Conservation (phyloP, 2,329 filamentous ascomycete genomes). For the Capronia epimyces region DNA sequence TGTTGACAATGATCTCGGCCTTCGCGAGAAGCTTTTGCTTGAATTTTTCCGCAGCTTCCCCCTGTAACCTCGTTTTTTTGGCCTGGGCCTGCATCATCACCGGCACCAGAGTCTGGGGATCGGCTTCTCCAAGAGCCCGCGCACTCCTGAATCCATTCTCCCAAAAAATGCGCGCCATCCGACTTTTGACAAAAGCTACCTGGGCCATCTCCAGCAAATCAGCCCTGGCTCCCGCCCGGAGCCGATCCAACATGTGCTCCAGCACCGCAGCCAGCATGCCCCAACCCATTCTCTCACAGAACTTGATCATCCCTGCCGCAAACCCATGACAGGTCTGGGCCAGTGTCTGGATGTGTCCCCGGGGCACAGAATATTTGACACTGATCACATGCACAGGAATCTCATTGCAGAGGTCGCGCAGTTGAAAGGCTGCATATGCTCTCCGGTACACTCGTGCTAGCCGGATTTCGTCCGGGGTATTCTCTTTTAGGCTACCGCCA, state of each 20-base stretch:
- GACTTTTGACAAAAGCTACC: slow-evolving; percentile 70
- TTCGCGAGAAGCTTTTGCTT: slow-evolving; percentile 61
- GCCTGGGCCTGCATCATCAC: slow-evolving; percentile 59
- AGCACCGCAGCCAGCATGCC: slow-evolving; percentile 64
- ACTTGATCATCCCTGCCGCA: slow-evolving; percentile 72
- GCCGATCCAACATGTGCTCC: slow-evolving; percentile 68
- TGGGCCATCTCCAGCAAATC: slow-evolving; percentile 66
- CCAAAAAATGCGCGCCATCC: slow-evolving; percentile 68
- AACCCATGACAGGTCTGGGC: slow-evolving; percentile 73
- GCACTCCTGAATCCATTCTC: slow-evolving; percentile 69
- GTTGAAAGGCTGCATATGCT: slow-evolving; percentile 69
- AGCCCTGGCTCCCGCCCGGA: slow-evolving; percentile 65
- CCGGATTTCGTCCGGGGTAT: slow-evolving; percentile 56
- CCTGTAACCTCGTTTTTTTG: slow-evolving; percentile 47
- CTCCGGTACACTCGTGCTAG: slow-evolving; percentile 61
- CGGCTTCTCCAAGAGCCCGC: slow-evolving; percentile 62
- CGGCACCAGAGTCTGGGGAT: slow-evolving; percentile 62
- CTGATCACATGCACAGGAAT: slow-evolving; percentile 65
- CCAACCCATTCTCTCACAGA: slow-evolving; percentile 62
- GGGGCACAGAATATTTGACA: slow-evolving; percentile 63
- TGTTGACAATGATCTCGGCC: slow-evolving; percentile 62
- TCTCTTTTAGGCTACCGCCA: slow-evolving; percentile 56
- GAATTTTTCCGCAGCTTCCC: slow-evolving; percentile 55
- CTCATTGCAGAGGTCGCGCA: slow-evolving; percentile 75
- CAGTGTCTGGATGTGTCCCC: slow-evolving; percentile 65